phyloP scores from a whole-genome alignment of 345 rosid genomes.

The Acer negundo region DNA sequence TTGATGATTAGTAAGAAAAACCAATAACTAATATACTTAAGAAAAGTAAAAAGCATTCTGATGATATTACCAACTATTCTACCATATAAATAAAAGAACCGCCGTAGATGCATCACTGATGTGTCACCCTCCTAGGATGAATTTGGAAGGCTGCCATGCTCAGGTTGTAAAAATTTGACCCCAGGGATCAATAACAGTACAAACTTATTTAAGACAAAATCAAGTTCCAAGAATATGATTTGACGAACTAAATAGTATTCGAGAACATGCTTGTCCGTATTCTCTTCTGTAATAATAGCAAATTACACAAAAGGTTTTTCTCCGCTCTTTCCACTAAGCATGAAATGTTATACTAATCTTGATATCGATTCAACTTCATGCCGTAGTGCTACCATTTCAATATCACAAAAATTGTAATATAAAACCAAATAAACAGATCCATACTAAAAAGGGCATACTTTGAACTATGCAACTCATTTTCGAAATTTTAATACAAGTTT shows the following conservation, averaged over 20 bases:
- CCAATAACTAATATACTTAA: neutral
- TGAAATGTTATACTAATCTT: neutral
- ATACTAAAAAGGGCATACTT: neutral
- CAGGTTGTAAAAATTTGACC: neutral
- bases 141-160: neutral
- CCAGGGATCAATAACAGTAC: neutral
- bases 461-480: neutral
- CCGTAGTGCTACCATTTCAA: neutral
- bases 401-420: too few species aligned
- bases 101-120: neutral
- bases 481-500: too few species aligned
- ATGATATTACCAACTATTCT: neutral
- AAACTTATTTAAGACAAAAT: neutral
- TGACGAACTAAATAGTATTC: neutral
- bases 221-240: neutral
- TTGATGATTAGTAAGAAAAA: neutral
- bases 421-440: neutral
- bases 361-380: neutral
- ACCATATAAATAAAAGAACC: conserved; percentile 1
- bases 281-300: neutral
- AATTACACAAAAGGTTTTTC: neutral
- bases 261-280: neutral
- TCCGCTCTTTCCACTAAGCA: neutral
- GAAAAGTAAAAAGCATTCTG: neutral
- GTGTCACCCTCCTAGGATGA: conserved; percentile 11